These are phyloP conservation scores for Plicaturopsis crispa DNA, from an alignment of 768 basidiomycete genomes.

Conservation along the genomic window DNA sequence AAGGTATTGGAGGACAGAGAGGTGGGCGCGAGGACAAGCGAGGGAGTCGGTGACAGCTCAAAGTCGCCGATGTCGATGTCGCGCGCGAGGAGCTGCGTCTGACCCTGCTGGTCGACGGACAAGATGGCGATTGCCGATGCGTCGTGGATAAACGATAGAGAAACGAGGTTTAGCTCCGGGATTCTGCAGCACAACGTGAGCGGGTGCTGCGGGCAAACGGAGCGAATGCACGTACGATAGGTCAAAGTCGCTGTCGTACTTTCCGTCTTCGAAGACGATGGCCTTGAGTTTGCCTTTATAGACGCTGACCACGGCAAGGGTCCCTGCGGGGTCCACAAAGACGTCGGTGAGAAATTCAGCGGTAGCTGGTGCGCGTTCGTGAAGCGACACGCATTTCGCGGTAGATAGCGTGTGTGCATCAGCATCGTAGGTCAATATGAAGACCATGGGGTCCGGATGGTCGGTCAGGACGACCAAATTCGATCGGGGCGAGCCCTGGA, in stretches of 20 bases:
- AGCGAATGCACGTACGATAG: slow-evolving; percentile 40
- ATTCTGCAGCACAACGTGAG: slow-evolving; percentile 29
- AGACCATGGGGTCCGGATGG: slow-evolving; percentile 68
- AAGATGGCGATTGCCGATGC: slow-evolving; percentile 51
- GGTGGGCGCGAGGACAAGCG: slow-evolving; percentile 43
- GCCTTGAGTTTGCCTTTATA: slow-evolving; percentile 68
- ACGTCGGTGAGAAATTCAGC: slow-evolving; percentile 71
- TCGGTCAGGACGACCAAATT: slow-evolving; percentile 65
- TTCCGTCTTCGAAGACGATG: slow-evolving; percentile 47
- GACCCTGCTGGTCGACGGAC: slow-evolving; percentile 53
- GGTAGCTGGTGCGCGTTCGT: slow-evolving; percentile 47
- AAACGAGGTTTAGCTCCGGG: slow-evolving; percentile 61
- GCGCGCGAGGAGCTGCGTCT: slow-evolving; percentile 56
- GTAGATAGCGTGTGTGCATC: slow-evolving; percentile 25
- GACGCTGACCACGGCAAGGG: slow-evolving; percentile 52
- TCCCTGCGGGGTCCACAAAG: slow-evolving; percentile 56
- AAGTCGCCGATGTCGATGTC: slow-evolving; percentile 40
- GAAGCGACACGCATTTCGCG: slow-evolving; percentile 42
- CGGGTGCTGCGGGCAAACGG: slow-evolving; percentile 6
- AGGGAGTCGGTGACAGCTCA: slow-evolving; percentile 45
- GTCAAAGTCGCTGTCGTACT: slow-evolving; percentile 51
- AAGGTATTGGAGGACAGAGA: slow-evolving; percentile 42
- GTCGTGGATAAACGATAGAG: slow-evolving; percentile 53
- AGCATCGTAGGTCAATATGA: slow-evolving; percentile 39
- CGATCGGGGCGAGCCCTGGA: slow-evolving; percentile 28